Conservation (phyloP, 768 basidiomycete species). For the Russula vinacea region DNA sequence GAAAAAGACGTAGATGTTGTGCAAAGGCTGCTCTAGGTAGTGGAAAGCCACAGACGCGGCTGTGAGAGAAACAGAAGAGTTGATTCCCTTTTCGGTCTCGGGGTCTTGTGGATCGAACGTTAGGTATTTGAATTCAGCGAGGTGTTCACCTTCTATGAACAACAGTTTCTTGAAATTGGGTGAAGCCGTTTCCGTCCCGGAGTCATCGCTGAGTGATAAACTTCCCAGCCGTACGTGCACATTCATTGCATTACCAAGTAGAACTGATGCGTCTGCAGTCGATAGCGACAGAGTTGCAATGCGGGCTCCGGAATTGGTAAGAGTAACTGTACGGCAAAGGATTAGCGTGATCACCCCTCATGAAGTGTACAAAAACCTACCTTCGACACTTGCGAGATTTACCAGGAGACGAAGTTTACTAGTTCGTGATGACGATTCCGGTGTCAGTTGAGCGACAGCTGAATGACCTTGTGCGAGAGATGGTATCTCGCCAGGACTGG, state of each 20-base stretch:
- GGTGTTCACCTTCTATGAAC: conserved; percentile 90
- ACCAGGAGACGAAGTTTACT: conserved; percentile 75
- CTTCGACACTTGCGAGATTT: conserved; percentile 79
- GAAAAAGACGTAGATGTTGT: conserved; percentile 78
- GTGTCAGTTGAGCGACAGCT: neutral
- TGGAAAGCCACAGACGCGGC: conserved; percentile 89
- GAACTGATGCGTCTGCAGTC: conserved; percentile 80
- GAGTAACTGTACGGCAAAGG: conserved; percentile 50
- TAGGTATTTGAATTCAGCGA: conserved; percentile 92
- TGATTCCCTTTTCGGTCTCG: conserved; percentile 70
- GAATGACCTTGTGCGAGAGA: conserved; percentile 4
- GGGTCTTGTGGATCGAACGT: conserved; percentile 74
- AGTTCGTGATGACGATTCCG: conserved; percentile 12
- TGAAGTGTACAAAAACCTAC: conserved; percentile 41
- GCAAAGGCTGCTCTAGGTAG: conserved; percentile 89
- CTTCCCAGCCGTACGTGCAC: conserved; percentile 81
- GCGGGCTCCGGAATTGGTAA: conserved; percentile 65
- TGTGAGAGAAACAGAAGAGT: conserved; percentile 74
- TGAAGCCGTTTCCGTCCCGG: conserved; percentile 46
- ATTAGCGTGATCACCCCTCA: conserved; percentile 12
- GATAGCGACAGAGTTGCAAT: conserved; percentile 87
- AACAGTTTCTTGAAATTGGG: conserved; percentile 80
- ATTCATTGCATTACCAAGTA: conserved; percentile 69
- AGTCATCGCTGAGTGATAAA: conserved; percentile 77
- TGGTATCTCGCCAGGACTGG: conserved; percentile 18